A percentile compares a stretch with the other conserved stretches of the same genome.
phyloP scores from a whole-genome alignment of 441 rosid genomes.

The Pelargonium citronellum region DNA sequence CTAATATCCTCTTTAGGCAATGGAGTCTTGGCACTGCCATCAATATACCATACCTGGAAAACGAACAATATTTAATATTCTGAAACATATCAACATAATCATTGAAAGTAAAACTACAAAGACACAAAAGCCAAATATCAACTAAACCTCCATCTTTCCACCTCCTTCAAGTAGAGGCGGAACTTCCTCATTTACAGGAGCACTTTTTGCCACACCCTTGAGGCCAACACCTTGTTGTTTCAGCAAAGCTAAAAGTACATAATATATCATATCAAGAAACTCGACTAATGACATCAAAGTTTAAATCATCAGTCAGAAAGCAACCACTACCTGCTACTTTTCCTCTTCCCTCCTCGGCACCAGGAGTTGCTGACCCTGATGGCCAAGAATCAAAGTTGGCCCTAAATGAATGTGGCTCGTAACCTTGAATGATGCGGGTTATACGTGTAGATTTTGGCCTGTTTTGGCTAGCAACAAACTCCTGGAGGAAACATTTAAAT shows the following conservation, averaged over 20 bases:
- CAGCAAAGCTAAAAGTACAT: conserved; percentile 59
- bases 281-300: conserved; percentile 13
- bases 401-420: conserved; percentile 87
- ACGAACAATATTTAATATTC: conserved; percentile 18
- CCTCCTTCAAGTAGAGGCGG: conserved; percentile 96
- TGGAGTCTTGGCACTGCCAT: conserved; percentile 79
- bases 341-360: conserved; percentile 95
- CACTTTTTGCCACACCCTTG: conserved; percentile 70
- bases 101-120: conserved; percentile 15
- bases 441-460: conserved; percentile 81
- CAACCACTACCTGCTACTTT: conserved; percentile 78
- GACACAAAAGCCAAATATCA: conserved; percentile 22
- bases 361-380: conserved; percentile 66
- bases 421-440: conserved; percentile 86
- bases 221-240: conserved; percentile 97
- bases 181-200: conserved; percentile 78
- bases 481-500: conserved; percentile 47
- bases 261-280: conserved; percentile 27
- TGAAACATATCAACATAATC: background rate
- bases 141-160: conserved; percentile 91
- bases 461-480: conserved; percentile 59
- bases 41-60: conserved; percentile 76
- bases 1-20: conserved; percentile 81
- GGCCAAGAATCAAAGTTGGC: conserved; percentile 97
- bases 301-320: conserved; percentile 18